phyloP scores from a whole-genome alignment of 1,139 yeast genomes.

The Hemisphaericaspora xylofermentans region DNA sequence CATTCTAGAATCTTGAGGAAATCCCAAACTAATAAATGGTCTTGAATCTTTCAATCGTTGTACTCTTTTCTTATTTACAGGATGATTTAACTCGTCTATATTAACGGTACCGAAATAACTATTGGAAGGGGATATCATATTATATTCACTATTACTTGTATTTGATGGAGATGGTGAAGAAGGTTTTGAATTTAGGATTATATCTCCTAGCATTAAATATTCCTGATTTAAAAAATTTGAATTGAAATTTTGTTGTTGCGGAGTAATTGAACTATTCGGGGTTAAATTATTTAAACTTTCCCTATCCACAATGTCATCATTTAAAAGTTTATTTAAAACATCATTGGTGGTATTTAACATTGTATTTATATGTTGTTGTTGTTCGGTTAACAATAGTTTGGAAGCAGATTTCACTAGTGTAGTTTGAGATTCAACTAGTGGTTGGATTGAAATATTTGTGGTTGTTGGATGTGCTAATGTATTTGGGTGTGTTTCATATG shows the following conservation, averaged over 20 bases:
- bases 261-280: background rate
- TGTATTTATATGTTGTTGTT: conserved; percentile 13
- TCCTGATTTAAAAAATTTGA: conserved; percentile 54
- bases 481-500: no score
- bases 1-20: conserved; percentile 16
- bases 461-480: background rate
- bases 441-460: background rate
- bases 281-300: conserved; percentile 2
- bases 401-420: background rate
- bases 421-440: background rate
- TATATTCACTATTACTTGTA: conserved; percentile 28
- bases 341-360: conserved; percentile 41
- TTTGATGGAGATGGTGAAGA: conserved; percentile 48
- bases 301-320: conserved; percentile 7
- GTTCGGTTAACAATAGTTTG: conserved; percentile 3
- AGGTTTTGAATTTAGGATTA: conserved; percentile 49
- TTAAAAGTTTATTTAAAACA: conserved; percentile 32
- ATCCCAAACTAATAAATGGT: conserved; percentile 46
- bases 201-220: conserved; percentile 58
- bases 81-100: conserved; percentile 13
- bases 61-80: conserved; percentile 14
- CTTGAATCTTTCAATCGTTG: conserved; percentile 32
- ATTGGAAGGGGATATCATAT: conserved; percentile 17
- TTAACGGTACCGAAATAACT: conserved; percentile 10
- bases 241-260: conserved; percentile 13